Conservation (phyloP, 176 grass and related monocot genomes). For the Musa acuminata region DNA sequence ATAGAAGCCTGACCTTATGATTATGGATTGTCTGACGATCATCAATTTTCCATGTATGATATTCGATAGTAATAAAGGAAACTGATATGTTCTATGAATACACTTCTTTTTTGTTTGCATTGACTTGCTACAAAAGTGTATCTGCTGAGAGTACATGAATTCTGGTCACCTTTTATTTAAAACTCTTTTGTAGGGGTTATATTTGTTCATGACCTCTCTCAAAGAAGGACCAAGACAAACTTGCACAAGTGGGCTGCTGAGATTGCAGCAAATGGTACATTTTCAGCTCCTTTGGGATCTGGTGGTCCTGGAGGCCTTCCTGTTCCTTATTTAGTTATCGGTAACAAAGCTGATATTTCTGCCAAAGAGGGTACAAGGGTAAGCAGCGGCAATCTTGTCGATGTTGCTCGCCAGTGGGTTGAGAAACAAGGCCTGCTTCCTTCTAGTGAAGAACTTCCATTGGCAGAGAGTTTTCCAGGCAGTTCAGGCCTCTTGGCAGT, state of each 20-base stretch:
- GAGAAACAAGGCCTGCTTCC: slow-evolving; percentile 81
- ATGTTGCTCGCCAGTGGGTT: slow-evolving; percentile 79
- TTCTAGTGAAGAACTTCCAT: slow-evolving; percentile 71
- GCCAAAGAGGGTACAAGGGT: slow-evolving; percentile 46
- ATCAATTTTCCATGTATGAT: background rate
- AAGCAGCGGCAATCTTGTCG: slow-evolving; percentile 78
- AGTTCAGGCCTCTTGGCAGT: slow-evolving; percentile 62
- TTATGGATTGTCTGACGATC: background rate
- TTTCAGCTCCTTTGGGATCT: slow-evolving; percentile 68
- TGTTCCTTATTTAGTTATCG: slow-evolving; percentile 92
- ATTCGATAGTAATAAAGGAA: background rate
- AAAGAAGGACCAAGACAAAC: slow-evolving; percentile 82
- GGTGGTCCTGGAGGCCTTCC: slow-evolving; percentile 91
- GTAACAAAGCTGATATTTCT: slow-evolving; percentile 74
- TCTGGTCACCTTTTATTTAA: slow-evolving; percentile 2
- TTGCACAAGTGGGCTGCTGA: slow-evolving; percentile 86
- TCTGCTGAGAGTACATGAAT: background rate
- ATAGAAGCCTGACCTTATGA: background rate
- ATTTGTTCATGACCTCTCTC: slow-evolving; percentile 88
- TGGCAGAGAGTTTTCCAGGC: slow-evolving; percentile 75
- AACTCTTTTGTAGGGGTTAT: slow-evolving; percentile 63
- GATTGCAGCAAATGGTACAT: slow-evolving; percentile 63
- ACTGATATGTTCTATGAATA: background rate
- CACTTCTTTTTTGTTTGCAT: background rate
- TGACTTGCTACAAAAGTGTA: background rate